Base-by-base conservation (phyloP, 2,329 filamentous ascomycete species). In the Aspergillus quadrilineatus region DNA sequence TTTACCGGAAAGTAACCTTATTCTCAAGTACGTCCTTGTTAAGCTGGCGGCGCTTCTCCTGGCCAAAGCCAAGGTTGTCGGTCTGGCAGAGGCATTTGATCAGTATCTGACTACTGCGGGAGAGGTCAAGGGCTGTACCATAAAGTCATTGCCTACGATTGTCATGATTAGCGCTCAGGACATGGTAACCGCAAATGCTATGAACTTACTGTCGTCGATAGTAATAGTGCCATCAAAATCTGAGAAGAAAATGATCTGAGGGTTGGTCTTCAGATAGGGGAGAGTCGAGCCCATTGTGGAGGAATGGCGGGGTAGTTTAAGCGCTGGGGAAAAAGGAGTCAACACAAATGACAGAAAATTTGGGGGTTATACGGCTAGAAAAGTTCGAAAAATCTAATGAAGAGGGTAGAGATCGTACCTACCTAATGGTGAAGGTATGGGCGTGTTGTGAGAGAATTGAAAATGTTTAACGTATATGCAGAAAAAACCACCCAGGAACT, bases 171-270 rank as follows among this genome's bases (percentile, higher is more conserved):
- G 60, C 59, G 22, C 22, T 22, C 22, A 22, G 22, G 22, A 22
- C 22, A 22, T 22, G 22, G 22, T 22, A 22, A 22, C 22, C 22
- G 28, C 10, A 26, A 9, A 10, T 42, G 17, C 6, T 6, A 6
- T 32, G 44, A 36, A 78, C 80, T 70, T 68, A 83, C 83, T 86
- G 74, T 88, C 85, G 68, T 85, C 79, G 56, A 86, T 82, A 48
- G 93, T 97, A 72, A 97, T 93, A 53, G 92, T 97, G 69, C 94
- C 94, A 76, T 99, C 94, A 72, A 97, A 97, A 78, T 99, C 94
- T 65, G 92, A 96, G 81, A 97, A 97, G 84, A 99, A 97, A 80
- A 99, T 92, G 80, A 90, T 89, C 77, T 91, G 89, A 50, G 92
- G 92, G 72, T 89, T 86, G 56, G 72, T 75, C 58, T 74, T 69